These are phyloP conservation scores for Cyberlindnera maclurae DNA, from an alignment of 805 yeast species.

Conservation along the genomic window DNA sequence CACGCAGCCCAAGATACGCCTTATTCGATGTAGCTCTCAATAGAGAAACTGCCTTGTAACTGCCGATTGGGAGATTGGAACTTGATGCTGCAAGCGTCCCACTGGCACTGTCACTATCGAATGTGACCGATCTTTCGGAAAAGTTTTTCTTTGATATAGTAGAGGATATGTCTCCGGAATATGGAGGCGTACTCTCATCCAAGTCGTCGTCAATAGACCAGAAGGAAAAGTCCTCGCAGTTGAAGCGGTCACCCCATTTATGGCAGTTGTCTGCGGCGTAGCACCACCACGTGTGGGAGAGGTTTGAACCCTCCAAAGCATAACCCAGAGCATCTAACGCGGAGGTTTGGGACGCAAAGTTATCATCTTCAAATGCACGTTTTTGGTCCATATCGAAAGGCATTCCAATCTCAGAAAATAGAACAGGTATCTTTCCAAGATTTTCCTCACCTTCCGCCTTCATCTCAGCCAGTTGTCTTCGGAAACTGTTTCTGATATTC, in stretches of 20 bases:
- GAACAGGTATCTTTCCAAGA: slow-evolving; percentile 66
- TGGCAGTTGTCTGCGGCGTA: slow-evolving; percentile 70
- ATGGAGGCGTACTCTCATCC: slow-evolving; percentile 7
- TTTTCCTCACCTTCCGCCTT: slow-evolving; percentile 52
- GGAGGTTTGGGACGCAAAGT: slow-evolving; percentile 63
- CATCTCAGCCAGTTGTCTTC: slow-evolving; percentile 61
- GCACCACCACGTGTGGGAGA: slow-evolving; percentile 82
- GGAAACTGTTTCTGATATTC: slow-evolving; percentile 66
- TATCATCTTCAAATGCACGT: slow-evolving; percentile 57
- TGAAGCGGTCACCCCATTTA: slow-evolving; percentile 88
- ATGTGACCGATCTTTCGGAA: background rate
- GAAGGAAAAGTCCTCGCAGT: slow-evolving; percentile 87
- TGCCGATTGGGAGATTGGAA: background rate
- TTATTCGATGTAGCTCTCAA: background rate
- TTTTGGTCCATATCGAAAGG: slow-evolving; percentile 93
- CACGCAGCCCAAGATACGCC: slow-evolving; percentile 52
- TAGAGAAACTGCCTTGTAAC: background rate
- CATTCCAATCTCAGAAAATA: slow-evolving; percentile 95
- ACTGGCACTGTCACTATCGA: slow-evolving; percentile 1
- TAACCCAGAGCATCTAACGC: slow-evolving; percentile 78
- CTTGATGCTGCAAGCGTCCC: slow-evolving; percentile 1
- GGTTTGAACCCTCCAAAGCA: slow-evolving; percentile 68
- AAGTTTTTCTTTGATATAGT: background rate
- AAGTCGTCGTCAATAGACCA: slow-evolving; percentile 61
- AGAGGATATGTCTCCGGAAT: slow-evolving; percentile 1